phyloP scores from a whole-genome alignment of 495 filamentous ascomycete genomes.

The Penicillium soppii region DNA sequence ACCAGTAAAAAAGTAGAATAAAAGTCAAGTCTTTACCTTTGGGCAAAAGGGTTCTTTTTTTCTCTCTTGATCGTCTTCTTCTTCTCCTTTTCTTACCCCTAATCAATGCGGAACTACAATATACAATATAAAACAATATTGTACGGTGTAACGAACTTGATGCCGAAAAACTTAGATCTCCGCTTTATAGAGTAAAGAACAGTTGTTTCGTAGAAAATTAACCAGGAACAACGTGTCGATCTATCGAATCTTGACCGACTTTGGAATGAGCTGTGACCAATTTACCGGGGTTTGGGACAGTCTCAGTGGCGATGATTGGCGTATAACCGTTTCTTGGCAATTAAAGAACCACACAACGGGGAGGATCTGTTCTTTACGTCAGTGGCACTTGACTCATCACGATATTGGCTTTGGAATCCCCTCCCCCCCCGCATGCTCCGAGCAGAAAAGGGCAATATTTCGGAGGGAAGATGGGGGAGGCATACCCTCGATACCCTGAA shows the following conservation, averaged over 20 bases:
- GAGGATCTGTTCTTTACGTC: conserved; percentile 3
- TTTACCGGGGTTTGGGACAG: no score
- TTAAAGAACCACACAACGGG: conserved; percentile 18
- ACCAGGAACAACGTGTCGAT: conserved; percentile 2
- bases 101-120: no score
- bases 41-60: no score
- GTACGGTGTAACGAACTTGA: conserved; percentile 3
- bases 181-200: conserved; percentile 15
- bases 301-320: conserved; percentile 4
- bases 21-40: no score
- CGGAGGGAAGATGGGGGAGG: no score
- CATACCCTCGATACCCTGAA: neutral
- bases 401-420: no score
- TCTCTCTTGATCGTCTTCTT: no score
- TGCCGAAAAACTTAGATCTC: conserved; percentile 13
- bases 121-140: no score
- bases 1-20: no score
- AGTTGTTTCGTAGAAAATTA: neutral
- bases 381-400: neutral
- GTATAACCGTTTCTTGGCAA: conserved; percentile 8
- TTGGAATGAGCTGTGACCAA: neutral
- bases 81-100: no score
- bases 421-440: no score
- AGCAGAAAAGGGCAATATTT: no score
- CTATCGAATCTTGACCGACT: conserved; percentile 13